A percentile compares a stretch with the other conserved stretches of the same genome.
phyloP scores from a whole-genome alignment of 306 rosid genomes.

The Cucumis sativus region Cucumber_9930_V3 NC_026657.2:30082501-30083000 shows the following conservation, averaged over 20 bases:
- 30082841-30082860: neutral
- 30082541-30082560: constrained; percentile 77
- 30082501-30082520: neutral
- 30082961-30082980: constrained; percentile 74
- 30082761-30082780: constrained; percentile 83
- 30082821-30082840: constrained; percentile 20
- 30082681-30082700: neutral
- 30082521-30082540: constrained; percentile 14
- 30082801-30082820: constrained; percentile 90
- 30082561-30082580: constrained; percentile 68
- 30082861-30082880: neutral
- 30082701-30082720: neutral
- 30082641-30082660: neutral
- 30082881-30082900: neutral
- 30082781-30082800: constrained; percentile 90
- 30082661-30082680: neutral
- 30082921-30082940: constrained; percentile 56
- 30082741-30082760: constrained; percentile 85
- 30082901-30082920: constrained; percentile 24
- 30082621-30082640: neutral
- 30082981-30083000: constrained; percentile 9
- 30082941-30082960: constrained; percentile 79
- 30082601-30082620: constrained; percentile 93
- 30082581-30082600: constrained; percentile 87
- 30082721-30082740: constrained; percentile 46